phyloP scores from a whole-genome alignment of 2,329 filamentous ascomycete genomes.

The Penicillium sp. region DNA sequence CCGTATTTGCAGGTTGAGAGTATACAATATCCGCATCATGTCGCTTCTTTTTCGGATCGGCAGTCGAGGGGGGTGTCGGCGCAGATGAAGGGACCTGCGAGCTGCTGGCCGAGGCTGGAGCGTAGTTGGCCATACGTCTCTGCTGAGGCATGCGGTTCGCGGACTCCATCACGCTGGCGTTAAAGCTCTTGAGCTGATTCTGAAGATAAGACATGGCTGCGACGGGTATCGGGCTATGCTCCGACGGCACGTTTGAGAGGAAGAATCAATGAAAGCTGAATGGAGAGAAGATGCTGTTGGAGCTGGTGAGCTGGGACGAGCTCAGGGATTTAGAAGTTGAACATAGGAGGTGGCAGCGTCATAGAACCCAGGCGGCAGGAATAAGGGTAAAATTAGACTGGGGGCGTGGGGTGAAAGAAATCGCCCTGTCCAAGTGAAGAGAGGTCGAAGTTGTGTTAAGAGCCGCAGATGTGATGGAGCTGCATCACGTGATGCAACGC shows the following conservation, averaged over 20 bases:
- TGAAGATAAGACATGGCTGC: conserved; percentile 61
- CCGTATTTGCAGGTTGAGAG: conserved; percentile 71
- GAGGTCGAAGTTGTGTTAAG: background rate
- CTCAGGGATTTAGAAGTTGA: conserved; percentile 3
- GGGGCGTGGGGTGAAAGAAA: background rate
- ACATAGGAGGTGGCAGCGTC: conserved; percentile 3
- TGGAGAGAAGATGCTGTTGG: background rate
- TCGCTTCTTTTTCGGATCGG: conserved; percentile 55
- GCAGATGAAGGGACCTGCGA: conserved; percentile 44
- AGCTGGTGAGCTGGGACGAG: conserved; percentile 6
- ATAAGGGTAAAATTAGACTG: background rate
- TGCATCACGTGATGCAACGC: conserved; percentile 11
- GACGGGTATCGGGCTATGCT: background rate
- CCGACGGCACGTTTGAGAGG: conserved; percentile 4
- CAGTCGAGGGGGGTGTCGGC: conserved; percentile 30
- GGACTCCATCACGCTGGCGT: conserved; percentile 58
- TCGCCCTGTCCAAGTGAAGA: conserved; percentile 3
- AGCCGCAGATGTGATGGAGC: conserved; percentile 1
- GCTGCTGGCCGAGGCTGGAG: conserved; percentile 55
- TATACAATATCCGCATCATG: conserved; percentile 56
- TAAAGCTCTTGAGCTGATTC: conserved; percentile 61
- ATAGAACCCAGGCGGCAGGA: background rate
- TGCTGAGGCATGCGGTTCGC: conserved; percentile 58
- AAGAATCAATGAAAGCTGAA: conserved; percentile 1
- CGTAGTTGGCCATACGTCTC: conserved; percentile 49